Base-by-base conservation (phyloP, 306 rosid genomes). In the Begonia peltatifolia region DNA sequence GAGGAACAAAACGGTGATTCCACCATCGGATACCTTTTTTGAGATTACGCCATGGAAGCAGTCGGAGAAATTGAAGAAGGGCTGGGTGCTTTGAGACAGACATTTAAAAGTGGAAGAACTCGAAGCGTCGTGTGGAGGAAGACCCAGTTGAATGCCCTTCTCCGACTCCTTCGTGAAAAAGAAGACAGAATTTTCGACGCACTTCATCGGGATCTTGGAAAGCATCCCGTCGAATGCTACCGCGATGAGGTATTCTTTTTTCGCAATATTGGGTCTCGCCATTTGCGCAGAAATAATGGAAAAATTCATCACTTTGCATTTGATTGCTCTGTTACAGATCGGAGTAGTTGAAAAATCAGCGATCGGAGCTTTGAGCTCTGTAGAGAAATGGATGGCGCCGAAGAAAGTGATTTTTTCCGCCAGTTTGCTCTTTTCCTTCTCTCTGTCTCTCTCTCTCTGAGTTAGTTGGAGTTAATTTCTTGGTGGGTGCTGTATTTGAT, bases 161-260 rank as follows among this genome's bases (percentile, higher is more conserved):
- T 74, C 35, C 52, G 78, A 15, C 82, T 89, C 53, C 25, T 89
- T 62, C 78, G 58, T 36, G 79, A 82, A 8, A 70, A 78, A 0
- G 95, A 89, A 63, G 70, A 72, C 2, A 65, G 68, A 23, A 67
- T 89, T 17, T 80, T 53, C 56, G 46, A 66, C 30, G 89, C 80
- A 38, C 94, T 89, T 3, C 7, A 64, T 52, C 77, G 80, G 50
- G 97, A 89, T 85, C 95, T 89, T 67, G 97, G 95, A 7, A 89
- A 89, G 55, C 90, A 78, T 61, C 90, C 76, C 1, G 69, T 58
- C 43, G 97, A 89, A 70, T 60, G 76, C 61, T 89, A 59, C 56
- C 74, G 95, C 2, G 97, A 89, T 17, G 97, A 89, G 93, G 97
- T 84, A 25, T 50, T 16, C 17, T 10, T 30, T 13, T 0, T 35